Evolutionary conservation across 2,329 filamentous ascomycete species (phyloP).

Genomic region (Chrysoporthe deuterocubensis): DNA sequence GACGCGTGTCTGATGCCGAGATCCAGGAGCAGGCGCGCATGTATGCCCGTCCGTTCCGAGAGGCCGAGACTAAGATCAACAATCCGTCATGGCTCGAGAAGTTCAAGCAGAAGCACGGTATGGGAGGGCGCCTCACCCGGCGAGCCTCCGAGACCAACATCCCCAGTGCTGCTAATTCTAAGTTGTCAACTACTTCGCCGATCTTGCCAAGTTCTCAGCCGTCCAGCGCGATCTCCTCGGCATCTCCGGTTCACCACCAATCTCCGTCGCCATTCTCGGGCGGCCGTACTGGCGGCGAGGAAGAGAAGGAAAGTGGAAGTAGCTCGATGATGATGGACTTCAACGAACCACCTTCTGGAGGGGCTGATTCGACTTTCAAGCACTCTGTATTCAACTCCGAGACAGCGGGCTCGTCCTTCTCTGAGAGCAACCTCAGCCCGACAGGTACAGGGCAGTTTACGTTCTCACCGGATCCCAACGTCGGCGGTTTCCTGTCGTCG

Average conservation of each 20-base stretch:
- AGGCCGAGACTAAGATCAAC: constrained; percentile 72
- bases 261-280: constrained; percentile 71
- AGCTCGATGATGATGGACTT: constrained; percentile 54
- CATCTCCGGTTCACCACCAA: constrained; percentile 68
- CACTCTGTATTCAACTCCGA: constrained; percentile 68
- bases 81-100: constrained; percentile 87
- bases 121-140: constrained; percentile 55
- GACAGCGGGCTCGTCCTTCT: constrained; percentile 67
- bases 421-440: constrained; percentile 73
- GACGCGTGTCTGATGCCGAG: constrained; percentile 75
- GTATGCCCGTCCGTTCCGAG: constrained; percentile 73
- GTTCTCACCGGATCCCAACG: constrained; percentile 75
- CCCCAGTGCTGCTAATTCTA: constrained; percentile 59
- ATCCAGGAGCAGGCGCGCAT: constrained; percentile 84
- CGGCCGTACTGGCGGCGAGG: constrained; percentile 52
- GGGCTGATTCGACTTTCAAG: constrained; percentile 55
- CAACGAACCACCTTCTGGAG: constrained; percentile 35
- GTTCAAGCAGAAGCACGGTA: constrained; percentile 87
- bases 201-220: constrained; percentile 63
- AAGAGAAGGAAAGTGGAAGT: constrained; percentile 59
- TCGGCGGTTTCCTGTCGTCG: constrained; percentile 62
- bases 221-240: constrained; percentile 70
- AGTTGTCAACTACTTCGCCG: constrained; percentile 58
- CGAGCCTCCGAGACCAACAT: constrained; percentile 72
- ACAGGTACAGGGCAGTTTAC: constrained; percentile 72